Evolutionary conservation across 345 rosid genomes (phyloP), one percentile per base, ranked within the genome.

Genomic region (Linum usitatissimum): DNA sequence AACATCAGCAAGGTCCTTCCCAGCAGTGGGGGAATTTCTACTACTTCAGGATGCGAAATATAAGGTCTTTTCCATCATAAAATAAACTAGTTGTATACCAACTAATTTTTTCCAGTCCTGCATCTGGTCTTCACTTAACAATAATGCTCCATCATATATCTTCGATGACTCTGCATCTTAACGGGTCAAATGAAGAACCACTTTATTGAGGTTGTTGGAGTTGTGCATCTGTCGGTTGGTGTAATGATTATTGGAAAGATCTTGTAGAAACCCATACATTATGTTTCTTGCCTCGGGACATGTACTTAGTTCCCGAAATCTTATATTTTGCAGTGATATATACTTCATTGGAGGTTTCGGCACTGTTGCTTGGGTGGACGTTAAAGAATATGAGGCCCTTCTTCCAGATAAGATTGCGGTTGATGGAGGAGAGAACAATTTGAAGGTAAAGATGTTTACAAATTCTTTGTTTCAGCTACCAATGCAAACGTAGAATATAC

Each of bases 291-390:
- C 51, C 15, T 45, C 10, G 2, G 15, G 17, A 9, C 10, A 45
- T 45, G 15, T 45, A 45, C 51, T 45, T 45, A 15, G 14, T 45
- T 45, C 13, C 19, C 63, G 28, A 31, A 23, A 42, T 39, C 49
- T 49, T 17, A 34, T 60, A 31, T 53, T 51, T 55, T 68, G 14
- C 70, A 90, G 97, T 71, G 99, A 93, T 77, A 87, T 93, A 72
- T 93, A 93, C 73, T 93, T 93, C 77, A 87, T 93, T 65, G 99
- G 99, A 58, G 99, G 97, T 65, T 93, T 93, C 71, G 99, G 99
- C 66, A 90, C 97, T 45, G 96, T 90, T 69, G 97, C 99, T 20
- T 93, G 99, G 99, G 85, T 93, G 9, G 88, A 90, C 74, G 95
- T 90, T 59, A 79, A 78, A 71, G 97, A 93, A 75, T 90, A 87